Conservation (phyloP, 305 asterid genomes). For the Nicotiana rustica region DNA sequence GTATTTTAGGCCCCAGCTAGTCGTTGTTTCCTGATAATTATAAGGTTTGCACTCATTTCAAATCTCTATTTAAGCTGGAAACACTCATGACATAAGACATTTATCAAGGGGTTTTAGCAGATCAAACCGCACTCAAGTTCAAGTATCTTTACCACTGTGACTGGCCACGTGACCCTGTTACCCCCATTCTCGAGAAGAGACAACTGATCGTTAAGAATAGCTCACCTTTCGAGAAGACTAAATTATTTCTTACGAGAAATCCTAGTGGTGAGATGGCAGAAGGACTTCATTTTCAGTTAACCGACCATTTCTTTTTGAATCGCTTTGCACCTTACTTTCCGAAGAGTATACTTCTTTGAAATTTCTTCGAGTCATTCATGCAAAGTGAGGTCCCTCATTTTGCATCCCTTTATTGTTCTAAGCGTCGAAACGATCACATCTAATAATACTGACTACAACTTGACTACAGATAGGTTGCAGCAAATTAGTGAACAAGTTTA, state of each 20-base stretch:
- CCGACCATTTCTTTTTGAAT: background rate
- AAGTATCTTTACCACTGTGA: constrained; percentile 6
- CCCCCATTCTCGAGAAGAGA: background rate
- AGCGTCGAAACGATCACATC: background rate
- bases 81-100: background rate
- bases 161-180: background rate
- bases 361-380: background rate
- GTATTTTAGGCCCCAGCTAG: background rate
- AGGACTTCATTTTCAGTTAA: background rate
- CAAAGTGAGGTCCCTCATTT: constrained; percentile 12
- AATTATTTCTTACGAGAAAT: background rate
- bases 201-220: background rate
- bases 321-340: background rate
- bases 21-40: background rate
- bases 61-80: background rate
- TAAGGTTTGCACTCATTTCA: background rate
- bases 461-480: constrained; percentile 12
- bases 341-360: constrained; percentile 1
- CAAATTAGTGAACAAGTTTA: constrained; percentile 5
- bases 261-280: background rate
- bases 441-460: background rate
- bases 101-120: background rate
- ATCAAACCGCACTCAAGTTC: background rate
- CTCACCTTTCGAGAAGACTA: constrained; percentile 5
- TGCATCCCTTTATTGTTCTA: background rate